A percentile compares a stretch with the other conserved stretches of the same genome.
phyloP scores from a whole-genome alignment of 805 yeast genomes.

The Tetrapisispora arboricola region DNA sequence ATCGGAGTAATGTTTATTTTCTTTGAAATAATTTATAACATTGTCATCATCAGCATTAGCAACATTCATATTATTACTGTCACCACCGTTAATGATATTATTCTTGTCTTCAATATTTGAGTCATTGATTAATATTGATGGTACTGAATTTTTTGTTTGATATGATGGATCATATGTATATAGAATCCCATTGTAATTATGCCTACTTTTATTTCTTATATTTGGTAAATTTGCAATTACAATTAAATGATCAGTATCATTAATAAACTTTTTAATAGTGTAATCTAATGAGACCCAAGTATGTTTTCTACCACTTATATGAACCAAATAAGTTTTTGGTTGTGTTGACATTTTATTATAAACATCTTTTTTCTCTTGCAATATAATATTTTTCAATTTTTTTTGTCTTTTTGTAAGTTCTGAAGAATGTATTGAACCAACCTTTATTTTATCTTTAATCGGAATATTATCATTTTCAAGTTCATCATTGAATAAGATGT shows the following conservation, averaged over 20 bases:
- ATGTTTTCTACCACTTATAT: slow-evolving; percentile 60
- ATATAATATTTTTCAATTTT: slow-evolving; percentile 14
- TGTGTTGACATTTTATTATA: slow-evolving; percentile 10
- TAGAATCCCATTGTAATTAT: neutral
- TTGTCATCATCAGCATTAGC: slow-evolving; percentile 5
- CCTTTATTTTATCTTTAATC: slow-evolving; percentile 2
- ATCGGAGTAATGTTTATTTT: slow-evolving; percentile 1
- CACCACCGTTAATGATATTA: neutral
- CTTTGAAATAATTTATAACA: slow-evolving; percentile 1
- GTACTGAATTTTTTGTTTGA: neutral
- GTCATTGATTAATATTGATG: neutral
- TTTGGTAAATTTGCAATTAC: slow-evolving; percentile 38
- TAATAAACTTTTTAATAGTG: slow-evolving; percentile 43
- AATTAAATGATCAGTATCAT: slow-evolving; percentile 58
- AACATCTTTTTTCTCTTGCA: slow-evolving; percentile 14
- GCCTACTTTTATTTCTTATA: slow-evolving; percentile 3
- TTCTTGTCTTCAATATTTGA: neutral
- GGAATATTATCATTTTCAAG: slow-evolving; percentile 4
- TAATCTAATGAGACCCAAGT: slow-evolving; percentile 81
- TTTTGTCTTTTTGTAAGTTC: slow-evolving; percentile 20
- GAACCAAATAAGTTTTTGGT: slow-evolving; percentile 47
- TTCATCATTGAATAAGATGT: slow-evolving; percentile 5
- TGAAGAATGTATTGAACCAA: slow-evolving; percentile 14
- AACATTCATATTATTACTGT: neutral
- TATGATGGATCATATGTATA: slow-evolving; percentile 1